These are phyloP conservation scores for Suillus alpinus DNA, from an alignment of 768 basidiomycete species.

Conservation along the genomic window DNA sequence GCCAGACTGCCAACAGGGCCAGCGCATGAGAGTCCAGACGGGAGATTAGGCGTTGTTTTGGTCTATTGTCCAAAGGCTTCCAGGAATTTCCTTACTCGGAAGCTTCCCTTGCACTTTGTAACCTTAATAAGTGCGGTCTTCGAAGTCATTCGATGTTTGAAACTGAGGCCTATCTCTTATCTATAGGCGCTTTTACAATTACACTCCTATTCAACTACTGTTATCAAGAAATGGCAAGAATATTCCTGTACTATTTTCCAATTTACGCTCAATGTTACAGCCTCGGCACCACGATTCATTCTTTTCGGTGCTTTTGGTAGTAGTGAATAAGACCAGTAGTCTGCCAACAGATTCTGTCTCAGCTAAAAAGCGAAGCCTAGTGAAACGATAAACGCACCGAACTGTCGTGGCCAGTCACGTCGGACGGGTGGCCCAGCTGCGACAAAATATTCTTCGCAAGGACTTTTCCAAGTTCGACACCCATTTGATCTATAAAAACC, in stretches of 20 bases:
- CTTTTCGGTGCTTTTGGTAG: constrained; percentile 87
- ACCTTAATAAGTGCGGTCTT: neutral
- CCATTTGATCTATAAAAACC: constrained; percentile 84
- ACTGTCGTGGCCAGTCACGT: constrained; percentile 86
- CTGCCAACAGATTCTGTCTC: constrained; percentile 35
- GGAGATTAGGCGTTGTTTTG: neutral
- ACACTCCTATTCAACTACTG: neutral
- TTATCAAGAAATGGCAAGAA: neutral
- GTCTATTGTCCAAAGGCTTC: neutral
- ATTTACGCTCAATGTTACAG: neutral
- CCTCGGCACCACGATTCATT: constrained; percentile 36
- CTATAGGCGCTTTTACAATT: neutral
- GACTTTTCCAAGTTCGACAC: constrained; percentile 96
- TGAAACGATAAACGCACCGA: constrained; percentile 43
- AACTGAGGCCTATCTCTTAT: neutral
- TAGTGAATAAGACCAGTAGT: constrained; percentile 97
- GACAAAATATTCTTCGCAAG: constrained; percentile 94
- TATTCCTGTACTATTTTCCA: neutral
- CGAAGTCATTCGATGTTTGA: neutral
- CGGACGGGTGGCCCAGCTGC: constrained; percentile 75
- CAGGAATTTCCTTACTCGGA: no score
- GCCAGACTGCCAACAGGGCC: neutral
- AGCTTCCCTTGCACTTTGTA: no score
- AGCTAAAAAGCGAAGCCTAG: constrained; percentile 1
- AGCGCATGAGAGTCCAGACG: neutral